Evolutionary conservation across 495 filamentous ascomycete genomes (phyloP).

Genomic region (Neohortaea acidophila): DNA sequence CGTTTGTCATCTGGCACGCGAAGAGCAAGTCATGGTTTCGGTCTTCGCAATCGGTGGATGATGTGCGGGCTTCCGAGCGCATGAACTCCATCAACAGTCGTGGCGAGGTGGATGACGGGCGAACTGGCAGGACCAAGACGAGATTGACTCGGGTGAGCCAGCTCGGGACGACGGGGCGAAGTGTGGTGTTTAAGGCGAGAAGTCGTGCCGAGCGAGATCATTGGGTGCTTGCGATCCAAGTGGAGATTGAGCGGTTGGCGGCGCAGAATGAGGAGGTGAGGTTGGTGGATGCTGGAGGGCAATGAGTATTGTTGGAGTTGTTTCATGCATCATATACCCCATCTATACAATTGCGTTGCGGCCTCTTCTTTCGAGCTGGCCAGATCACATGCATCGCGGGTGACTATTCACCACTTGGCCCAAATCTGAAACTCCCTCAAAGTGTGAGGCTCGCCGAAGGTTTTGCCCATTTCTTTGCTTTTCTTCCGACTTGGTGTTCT

Average conservation of each 20-base stretch:
- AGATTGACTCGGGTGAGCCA: conserved; percentile 25
- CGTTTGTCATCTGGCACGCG: conserved; percentile 61
- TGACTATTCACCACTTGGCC: no score
- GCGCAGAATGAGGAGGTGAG: conserved; percentile 1
- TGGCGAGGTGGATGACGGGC: conserved; percentile 2
- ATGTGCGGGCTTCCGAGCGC: conserved; percentile 7
- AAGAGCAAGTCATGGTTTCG: conserved; percentile 45
- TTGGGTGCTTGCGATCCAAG: conserved; percentile 58
- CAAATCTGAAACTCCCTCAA: no score
- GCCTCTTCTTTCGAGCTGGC: no score
- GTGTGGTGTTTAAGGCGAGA: conserved; percentile 55
- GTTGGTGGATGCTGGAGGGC: conserved; percentile 1
- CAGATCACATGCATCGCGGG: no score
- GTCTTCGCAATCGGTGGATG: conserved; percentile 31
- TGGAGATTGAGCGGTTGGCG: conserved; percentile 49
- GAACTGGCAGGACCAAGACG: conserved; percentile 11
- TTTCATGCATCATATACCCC: no score
- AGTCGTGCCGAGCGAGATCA: conserved; percentile 58
- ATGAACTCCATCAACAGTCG: neutral
- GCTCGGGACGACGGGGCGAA: conserved; percentile 48
- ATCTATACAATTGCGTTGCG: no score
- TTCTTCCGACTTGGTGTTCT: no score
- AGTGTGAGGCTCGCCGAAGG: no score
- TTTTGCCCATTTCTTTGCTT: no score
- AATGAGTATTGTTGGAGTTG: no score